Base-by-base conservation (phyloP, 768 basidiomycete species). In the Tylopilus cervinicoccineus region DNA sequence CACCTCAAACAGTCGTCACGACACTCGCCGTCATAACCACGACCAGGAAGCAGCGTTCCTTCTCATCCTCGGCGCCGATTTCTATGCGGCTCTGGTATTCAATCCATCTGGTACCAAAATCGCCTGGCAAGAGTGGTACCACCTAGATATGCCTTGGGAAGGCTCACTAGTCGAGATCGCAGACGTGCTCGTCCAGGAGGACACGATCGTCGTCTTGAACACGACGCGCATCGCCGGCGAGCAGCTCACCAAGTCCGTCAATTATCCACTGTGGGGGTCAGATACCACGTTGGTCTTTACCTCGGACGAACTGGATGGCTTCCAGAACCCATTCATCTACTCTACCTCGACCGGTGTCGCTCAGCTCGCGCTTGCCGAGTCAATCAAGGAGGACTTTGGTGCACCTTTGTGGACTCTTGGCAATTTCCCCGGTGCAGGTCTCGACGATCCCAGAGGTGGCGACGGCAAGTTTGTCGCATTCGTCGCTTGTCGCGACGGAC, bases 101-200 rank as follows among this genome's bases (percentile, higher is more conserved):
- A 80, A 79, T 26, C 76, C 80, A 0, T 76, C 82, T 51, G 86
- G 84, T 1, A 69, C 63, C 29, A 72, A 69, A 44, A 55, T 88
- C 16, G 76, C 74, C 1, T 90, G 81, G 81, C 69, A 79, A 34
- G 73, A 83, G 51, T 87, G 86, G 87, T 74, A 64, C 52, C 84
- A 84, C 43, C 83, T 83, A 0, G 75, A 82, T 51, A 82, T 84
- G 82, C 79, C 86, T 13, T 90, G 85, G 84, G 79, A 85, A 56
- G 83, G 81, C 4, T 70, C 75, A 1, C 67, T 77, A 55, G 70
- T 88, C 49, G 70, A 74, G 59, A 57, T 82, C 28, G 84, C 77
- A 0, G 68, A 77, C n/a, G 68, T 83, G 28, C 34, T 63, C 5
- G 24, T 61, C 10, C 53, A 64, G 32, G 39, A 43, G 16, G 63